Base-by-base conservation (phyloP, 2,329 filamentous ascomycete species). In the Xylariomycetidae sp. region DNA sequence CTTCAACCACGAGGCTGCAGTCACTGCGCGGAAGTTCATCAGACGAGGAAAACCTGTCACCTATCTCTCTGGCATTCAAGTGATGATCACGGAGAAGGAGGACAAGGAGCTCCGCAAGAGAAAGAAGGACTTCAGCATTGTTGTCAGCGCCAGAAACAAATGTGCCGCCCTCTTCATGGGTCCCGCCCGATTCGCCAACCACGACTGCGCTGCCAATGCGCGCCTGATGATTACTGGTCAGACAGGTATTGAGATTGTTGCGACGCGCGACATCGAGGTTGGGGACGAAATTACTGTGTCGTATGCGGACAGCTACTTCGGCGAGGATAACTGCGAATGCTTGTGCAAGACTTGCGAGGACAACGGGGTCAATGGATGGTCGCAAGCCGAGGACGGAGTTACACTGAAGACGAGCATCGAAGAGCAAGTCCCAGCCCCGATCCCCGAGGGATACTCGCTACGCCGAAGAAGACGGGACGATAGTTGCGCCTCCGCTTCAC, bases 241-340 rank as follows among this genome's bases (percentile, higher is more conserved):
- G 36, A 80, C 89, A 37, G 87, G 87, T 22, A 95, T 98, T 65
- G 85, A 93, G 53, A 89, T 98, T 36, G 77, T 94, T 31, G 87
- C 92, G 3, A 77, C 79, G 20, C 78, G 80, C 45, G 74, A 89
- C 38, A 96, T 98, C 40, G 75, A 82, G 9, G 68, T 83, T 1
- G 92, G 89, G 4, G 89, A 98, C 40, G 92, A 98, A 58, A 94
- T 98, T 39, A 98, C 92, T 0, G 92, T 98, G 0, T 90, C 83
- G 0, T 98, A 98, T 52, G 88, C 90, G 16, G 88, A 94, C 13
- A 88, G 86, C 54, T 98, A 98, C 58, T 98, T 98, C 63, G 92
- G 92, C 3, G 81, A 87, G 27, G 79, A 89, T 56, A 98, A 98
- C 48, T 89, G 88, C 58, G 92, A 98, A 55, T 98, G 92, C 55